A percentile compares a stretch with the other conserved stretches of the same genome.
Evolutionary conservation across 352 stramenopile species (phyloP).

Genomic region (Pythium aphanidermatum): DNA sequence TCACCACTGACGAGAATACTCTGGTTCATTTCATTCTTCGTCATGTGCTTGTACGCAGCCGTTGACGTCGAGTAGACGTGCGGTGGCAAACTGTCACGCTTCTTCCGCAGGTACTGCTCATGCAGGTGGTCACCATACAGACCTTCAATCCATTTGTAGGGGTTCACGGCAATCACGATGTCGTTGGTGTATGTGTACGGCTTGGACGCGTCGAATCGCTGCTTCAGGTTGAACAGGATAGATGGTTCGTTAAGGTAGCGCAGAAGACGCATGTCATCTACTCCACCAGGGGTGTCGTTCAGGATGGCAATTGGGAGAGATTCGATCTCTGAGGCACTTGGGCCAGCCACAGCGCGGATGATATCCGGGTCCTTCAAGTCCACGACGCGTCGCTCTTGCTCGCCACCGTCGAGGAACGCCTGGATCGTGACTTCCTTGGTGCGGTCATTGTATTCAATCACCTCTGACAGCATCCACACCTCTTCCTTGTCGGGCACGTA

Average conservation of each 20-base stretch:
- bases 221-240: slow-evolving; percentile 92
- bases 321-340: slow-evolving; percentile 71
- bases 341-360: slow-evolving; percentile 76
- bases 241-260: slow-evolving; percentile 90
- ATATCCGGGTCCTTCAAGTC: slow-evolving; percentile 80
- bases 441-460: slow-evolving; percentile 80
- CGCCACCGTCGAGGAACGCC: slow-evolving; percentile 53
- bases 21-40: slow-evolving; percentile 65
- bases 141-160: slow-evolving; percentile 93
- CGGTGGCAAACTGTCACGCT: slow-evolving; percentile 53
- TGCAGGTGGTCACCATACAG: slow-evolving; percentile 88
- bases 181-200: slow-evolving; percentile 98
- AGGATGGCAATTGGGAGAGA: slow-evolving; percentile 79
- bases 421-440: slow-evolving; percentile 77
- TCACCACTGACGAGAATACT: slow-evolving; percentile 87
- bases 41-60: slow-evolving; percentile 85
- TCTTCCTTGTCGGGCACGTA: slow-evolving; percentile 86
- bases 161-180: slow-evolving; percentile 97
- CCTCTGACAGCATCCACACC: slow-evolving; percentile 78
- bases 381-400: slow-evolving; percentile 63
- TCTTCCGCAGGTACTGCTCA: slow-evolving; percentile 72
- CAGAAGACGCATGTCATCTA: slow-evolving; percentile 84
- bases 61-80: slow-evolving; percentile 87
- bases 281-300: slow-evolving; percentile 65
- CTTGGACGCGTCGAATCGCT: slow-evolving; percentile 84